These are phyloP conservation scores for Neopestalotiopsis rosae DNA, from an alignment of 2,329 filamentous ascomycete genomes.

Conservation along the genomic window DNA sequence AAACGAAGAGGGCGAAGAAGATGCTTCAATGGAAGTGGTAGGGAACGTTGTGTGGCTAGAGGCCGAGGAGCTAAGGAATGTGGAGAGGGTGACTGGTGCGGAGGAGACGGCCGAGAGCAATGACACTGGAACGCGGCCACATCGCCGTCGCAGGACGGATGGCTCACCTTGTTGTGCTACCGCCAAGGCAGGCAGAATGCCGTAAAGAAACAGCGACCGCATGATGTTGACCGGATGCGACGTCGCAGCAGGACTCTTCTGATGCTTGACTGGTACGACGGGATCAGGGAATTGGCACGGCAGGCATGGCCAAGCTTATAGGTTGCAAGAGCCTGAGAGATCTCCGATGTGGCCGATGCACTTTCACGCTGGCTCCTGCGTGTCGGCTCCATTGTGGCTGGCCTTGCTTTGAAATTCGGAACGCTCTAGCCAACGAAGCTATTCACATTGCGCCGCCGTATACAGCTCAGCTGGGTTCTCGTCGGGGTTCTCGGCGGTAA, in stretches of 20 bases:
- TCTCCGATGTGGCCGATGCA: background rate
- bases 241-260: background rate
- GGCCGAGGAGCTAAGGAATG: background rate
- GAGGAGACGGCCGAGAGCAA: slow-evolving; percentile 5
- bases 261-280: background rate
- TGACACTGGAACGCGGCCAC: background rate
- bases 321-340: background rate
- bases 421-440: background rate
- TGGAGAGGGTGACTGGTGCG: background rate
- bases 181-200: slow-evolving; percentile 3
- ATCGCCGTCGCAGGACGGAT: slow-evolving; percentile 7
- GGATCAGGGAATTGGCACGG: background rate
- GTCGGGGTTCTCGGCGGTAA: background rate
- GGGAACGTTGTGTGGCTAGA: background rate
- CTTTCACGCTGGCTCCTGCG: background rate
- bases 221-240: background rate
- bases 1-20: slow-evolving; percentile 9
- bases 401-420: background rate
- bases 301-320: background rate
- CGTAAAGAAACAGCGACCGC: slow-evolving; percentile 7
- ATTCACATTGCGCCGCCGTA: background rate
- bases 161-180: slow-evolving; percentile 14
- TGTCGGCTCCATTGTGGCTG: background rate
- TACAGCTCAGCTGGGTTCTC: background rate
- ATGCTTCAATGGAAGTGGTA: slow-evolving; percentile 1